A percentile compares a stretch with the other conserved stretches of the same genome.
phyloP scores from a whole-genome alignment of 2,329 filamentous ascomycete genomes.

The Knufia fluminis region DNA sequence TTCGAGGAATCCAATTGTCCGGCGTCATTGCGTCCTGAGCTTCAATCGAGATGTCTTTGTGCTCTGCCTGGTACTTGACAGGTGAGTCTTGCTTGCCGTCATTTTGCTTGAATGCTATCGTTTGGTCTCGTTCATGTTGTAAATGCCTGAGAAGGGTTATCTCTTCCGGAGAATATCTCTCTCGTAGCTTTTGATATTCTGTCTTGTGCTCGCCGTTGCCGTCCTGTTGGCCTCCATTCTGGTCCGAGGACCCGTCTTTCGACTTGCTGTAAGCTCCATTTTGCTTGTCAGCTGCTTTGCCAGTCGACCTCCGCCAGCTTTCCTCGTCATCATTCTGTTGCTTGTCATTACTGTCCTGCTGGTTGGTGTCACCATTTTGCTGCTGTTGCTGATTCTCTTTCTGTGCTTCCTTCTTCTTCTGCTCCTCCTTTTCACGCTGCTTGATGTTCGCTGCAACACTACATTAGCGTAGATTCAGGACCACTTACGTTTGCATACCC shows the following conservation, averaged over 20 bases:
- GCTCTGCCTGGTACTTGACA: constrained; percentile 17
- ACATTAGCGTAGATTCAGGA: neutral
- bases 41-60: constrained; percentile 32
- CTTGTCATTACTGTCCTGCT: constrained; percentile 18
- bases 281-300: constrained; percentile 28
- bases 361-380: constrained; percentile 20
- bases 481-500: constrained; percentile 10
- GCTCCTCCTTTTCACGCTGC: constrained; percentile 28
- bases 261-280: constrained; percentile 29
- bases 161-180: constrained; percentile 35
- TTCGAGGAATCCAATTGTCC: constrained; percentile 46
- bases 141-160: constrained; percentile 35
- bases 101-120: constrained; percentile 34
- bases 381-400: constrained; percentile 13
- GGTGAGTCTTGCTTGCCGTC: constrained; percentile 35
- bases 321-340: constrained; percentile 21
- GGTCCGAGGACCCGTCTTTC: constrained; percentile 9
- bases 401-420: constrained; percentile 21
- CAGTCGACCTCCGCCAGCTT: constrained; percentile 26
- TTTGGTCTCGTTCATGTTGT: constrained; percentile 37
- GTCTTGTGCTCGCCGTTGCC: constrained; percentile 12
- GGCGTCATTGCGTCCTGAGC: constrained; percentile 44
- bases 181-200: constrained; percentile 23
- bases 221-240: neutral
- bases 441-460: constrained; percentile 32